Evolutionary conservation across 1,284 basidiomycete genomes (phyloP).

Genomic region (Peniophora sp.): DNA sequence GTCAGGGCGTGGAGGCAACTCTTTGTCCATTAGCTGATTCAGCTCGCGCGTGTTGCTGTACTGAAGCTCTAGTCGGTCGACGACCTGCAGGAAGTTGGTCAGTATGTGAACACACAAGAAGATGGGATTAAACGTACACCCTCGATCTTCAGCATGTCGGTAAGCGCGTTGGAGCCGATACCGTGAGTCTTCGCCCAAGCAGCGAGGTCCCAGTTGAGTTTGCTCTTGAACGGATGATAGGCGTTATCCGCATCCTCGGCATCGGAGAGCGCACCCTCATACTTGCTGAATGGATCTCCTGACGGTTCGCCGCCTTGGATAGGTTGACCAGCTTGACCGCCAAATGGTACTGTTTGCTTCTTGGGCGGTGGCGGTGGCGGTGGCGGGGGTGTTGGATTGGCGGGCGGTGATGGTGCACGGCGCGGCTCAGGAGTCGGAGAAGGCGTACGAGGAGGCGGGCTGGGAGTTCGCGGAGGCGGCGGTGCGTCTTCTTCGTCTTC

Average conservation of each 20-base stretch:
- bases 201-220: neutral
- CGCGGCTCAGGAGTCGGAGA: too few species aligned
- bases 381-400: too few species aligned
- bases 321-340: too few species aligned
- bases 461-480: too few species aligned
- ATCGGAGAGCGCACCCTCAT: neutral
- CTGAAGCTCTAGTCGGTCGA: neutral
- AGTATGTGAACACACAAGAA: neutral
- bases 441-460: too few species aligned
- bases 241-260: neutral
- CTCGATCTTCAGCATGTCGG: neutral
- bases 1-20: neutral
- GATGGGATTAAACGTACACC: neutral
- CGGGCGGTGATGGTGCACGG: too few species aligned
- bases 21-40: neutral
- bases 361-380: too few species aligned
- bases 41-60: neutral
- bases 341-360: too few species aligned
- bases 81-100: neutral
- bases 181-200: neutral
- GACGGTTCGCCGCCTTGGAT: too few species aligned
- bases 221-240: neutral
- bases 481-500: too few species aligned
- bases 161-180: neutral
- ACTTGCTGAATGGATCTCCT: neutral